Conservation (phyloP, 257 asterid species). For the Salvia hispanica region DNA sequence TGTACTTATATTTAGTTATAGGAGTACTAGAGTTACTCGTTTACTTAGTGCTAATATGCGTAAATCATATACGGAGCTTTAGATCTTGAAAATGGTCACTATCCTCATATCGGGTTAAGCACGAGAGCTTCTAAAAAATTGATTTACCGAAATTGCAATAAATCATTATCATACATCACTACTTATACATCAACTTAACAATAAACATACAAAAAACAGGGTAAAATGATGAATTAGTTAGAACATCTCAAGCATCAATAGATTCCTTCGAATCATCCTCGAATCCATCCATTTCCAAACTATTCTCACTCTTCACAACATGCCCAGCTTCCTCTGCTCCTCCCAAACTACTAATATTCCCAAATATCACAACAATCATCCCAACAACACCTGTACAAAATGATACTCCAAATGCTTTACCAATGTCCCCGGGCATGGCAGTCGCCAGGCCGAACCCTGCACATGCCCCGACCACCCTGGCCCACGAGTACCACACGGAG, state of each 20-base stretch:
- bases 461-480: slow-evolving; percentile 32
- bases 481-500: no score
- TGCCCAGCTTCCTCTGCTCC: slow-evolving; percentile 90
- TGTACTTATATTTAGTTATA: no score
- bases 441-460: slow-evolving; percentile 42
- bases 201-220: neutral
- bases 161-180: neutral
- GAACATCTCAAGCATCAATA: slow-evolving; percentile 32
- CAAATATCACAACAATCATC: slow-evolving; percentile 62
- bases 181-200: neutral
- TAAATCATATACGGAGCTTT: no score
- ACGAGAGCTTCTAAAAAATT: no score
- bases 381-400: slow-evolving; percentile 59
- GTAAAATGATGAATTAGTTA: neutral
- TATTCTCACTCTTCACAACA: slow-evolving; percentile 46
- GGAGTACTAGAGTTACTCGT: no score
- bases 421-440: slow-evolving; percentile 42
- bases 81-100: no score
- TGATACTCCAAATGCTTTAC: slow-evolving; percentile 59
- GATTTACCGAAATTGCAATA: no score
- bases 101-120: no score
- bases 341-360: slow-evolving; percentile 70
- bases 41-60: no score
- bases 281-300: slow-evolving; percentile 45
- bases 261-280: slow-evolving; percentile 40